Base-by-base conservation (phyloP, 2,329 filamentous ascomycete species). In the Celoporthe dispersa region DNA sequence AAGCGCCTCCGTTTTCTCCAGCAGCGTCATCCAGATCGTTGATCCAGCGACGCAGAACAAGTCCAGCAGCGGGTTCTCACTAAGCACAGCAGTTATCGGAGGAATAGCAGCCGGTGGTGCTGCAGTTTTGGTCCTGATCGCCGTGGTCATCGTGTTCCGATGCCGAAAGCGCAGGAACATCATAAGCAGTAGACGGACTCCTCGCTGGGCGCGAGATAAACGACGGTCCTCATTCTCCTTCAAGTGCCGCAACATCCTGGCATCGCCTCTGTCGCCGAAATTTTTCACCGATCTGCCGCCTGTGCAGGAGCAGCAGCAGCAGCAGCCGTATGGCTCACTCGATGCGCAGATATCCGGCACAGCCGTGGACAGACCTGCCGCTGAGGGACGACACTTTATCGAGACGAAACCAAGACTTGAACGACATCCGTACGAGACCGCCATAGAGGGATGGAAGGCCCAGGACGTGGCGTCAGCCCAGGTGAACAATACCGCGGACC, bases 141-240 rank as follows among this genome's bases (percentile, higher is more conserved):
- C 79, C 0, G 84, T 80, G 4, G 78, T 83, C 71, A 72, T 78
- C 57, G 85, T 83, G 71, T 77, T 88, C 66, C 82, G 83, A 64
- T 73, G 78, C 71, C 84, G 84, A 68, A 86, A 81, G 74, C 82
- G 82, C 33, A 77, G 75, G 59, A 84, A 83, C 71, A 77, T 78
- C 25, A 75, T 78, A 33, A 75, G 74, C 25, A 72, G 74, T 35
- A 72, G 75, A 53, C 72, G 73, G 35, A 76, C 78, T 53, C 78
- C 76, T 48, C 75, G 74, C 57, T 73, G 74, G 61, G 69, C 73
- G n/a, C 72, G 74, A 22, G 77, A 79, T 71, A 80, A 79, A 19
- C 80, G 79, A n/a, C 75, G 76, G 19, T 86, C 85, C 0, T 81
- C 83, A 5, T 79, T 87, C 37, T 86, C 84, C 1, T 87, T 87